Evolutionary conservation across 768 basidiomycete species (phyloP).

Genomic region (Termitomyces sp.): DNA sequence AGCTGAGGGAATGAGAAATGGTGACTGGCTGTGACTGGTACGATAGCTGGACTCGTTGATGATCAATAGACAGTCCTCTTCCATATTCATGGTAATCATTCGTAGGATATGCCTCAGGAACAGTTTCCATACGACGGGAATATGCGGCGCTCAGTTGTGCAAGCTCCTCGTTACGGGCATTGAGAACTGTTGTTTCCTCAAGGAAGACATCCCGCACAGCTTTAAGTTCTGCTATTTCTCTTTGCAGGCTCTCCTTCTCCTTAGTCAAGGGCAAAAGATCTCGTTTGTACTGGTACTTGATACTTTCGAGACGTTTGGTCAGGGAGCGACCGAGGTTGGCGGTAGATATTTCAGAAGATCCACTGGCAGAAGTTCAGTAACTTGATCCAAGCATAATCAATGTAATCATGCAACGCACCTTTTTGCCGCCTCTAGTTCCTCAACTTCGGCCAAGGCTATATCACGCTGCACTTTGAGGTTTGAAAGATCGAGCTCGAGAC

Average conservation of each 20-base stretch:
- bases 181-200: slow-evolving; percentile 88
- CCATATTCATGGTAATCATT: slow-evolving; percentile 21
- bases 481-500: slow-evolving; percentile 81
- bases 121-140: slow-evolving; percentile 66
- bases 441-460: slow-evolving; percentile 88
- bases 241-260: slow-evolving; percentile 69
- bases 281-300: slow-evolving; percentile 83
- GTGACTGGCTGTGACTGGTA: slow-evolving; percentile 24
- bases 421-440: slow-evolving; percentile 75
- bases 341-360: slow-evolving; percentile 31
- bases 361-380: slow-evolving; percentile 16
- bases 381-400: neutral
- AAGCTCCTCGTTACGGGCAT: slow-evolving; percentile 89
- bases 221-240: slow-evolving; percentile 85
- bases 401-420: slow-evolving; percentile 40
- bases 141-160: slow-evolving; percentile 85
- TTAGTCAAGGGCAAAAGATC: slow-evolving; percentile 83
- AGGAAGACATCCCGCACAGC: slow-evolving; percentile 81
- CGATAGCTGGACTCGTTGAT: slow-evolving; percentile 19
- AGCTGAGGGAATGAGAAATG: slow-evolving; percentile 31
- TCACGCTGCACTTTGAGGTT: slow-evolving; percentile 88
- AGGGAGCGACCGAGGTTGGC: slow-evolving; percentile 61
- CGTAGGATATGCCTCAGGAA: slow-evolving; percentile 27
- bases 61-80: slow-evolving; percentile 22
- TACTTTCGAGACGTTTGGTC: slow-evolving; percentile 77